A percentile compares a stretch with the other conserved stretches of the same genome.
These are phyloP conservation scores for Pseudogymnoascus sp. DNA, from an alignment of 2,329 filamentous ascomycete genomes.

Conservation along the genomic window DNA sequence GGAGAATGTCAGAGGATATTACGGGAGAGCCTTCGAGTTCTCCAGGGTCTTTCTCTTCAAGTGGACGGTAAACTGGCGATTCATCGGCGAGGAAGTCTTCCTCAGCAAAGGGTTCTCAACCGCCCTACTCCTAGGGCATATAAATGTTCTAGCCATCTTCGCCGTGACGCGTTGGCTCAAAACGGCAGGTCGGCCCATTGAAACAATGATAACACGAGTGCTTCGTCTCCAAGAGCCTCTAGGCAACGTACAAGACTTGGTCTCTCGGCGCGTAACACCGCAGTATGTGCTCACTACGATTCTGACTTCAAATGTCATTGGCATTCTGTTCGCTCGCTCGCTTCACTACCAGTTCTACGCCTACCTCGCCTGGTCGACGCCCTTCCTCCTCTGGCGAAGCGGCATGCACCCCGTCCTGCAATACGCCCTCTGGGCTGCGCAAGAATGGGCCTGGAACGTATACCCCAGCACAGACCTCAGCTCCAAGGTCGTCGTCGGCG, in stretches of 20 bases:
- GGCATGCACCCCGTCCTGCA: slow-evolving; percentile 52
- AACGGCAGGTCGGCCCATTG: slow-evolving; percentile 45
- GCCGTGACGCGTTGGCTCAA: slow-evolving; percentile 51
- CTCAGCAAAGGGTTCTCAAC: slow-evolving; percentile 58
- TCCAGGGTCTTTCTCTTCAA: slow-evolving; percentile 88
- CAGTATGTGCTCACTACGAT: slow-evolving; percentile 56
- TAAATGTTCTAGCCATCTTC: slow-evolving; percentile 49
- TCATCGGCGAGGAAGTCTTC: slow-evolving; percentile 77
- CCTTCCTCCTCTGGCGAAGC: slow-evolving; percentile 61
- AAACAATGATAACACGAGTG: slow-evolving; percentile 33
- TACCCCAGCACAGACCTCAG: slow-evolving; percentile 61
- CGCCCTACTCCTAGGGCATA: slow-evolving; percentile 48
- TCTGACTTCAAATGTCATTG: slow-evolving; percentile 56
- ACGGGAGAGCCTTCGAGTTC: slow-evolving; percentile 81
- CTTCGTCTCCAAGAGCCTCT: slow-evolving; percentile 28
- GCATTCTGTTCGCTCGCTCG: slow-evolving; percentile 61
- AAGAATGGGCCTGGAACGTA: slow-evolving; percentile 70
- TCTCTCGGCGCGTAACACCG: slow-evolving; percentile 45
- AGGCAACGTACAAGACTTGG: slow-evolving; percentile 37
- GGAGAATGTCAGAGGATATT: slow-evolving; percentile 61
- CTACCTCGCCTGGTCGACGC: slow-evolving; percentile 66
- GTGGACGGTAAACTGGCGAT: slow-evolving; percentile 99
- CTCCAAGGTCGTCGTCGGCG: slow-evolving; percentile 61
- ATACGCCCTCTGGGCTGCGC: slow-evolving; percentile 52
- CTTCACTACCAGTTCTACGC: slow-evolving; percentile 72